phyloP scores from a whole-genome alignment of 2,329 filamentous ascomycete species.

The Beauveria sp. region DNA sequence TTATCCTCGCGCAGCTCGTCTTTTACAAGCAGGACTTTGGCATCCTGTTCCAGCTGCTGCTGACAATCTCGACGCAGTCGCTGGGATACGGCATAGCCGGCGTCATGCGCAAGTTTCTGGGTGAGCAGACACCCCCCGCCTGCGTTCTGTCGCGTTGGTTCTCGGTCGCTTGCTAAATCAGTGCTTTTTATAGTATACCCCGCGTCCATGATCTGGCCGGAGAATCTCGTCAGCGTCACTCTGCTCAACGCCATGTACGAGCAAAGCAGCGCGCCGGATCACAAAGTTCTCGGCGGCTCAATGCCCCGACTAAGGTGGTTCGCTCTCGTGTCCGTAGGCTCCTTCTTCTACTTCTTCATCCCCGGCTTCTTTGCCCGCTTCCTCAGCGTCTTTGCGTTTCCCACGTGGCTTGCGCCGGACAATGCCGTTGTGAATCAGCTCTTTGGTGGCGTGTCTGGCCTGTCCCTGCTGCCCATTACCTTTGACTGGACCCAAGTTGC shows the following conservation, averaged over 20 bases:
- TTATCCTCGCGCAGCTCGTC: conserved; percentile 61
- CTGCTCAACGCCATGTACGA: conserved; percentile 71
- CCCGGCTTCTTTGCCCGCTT: conserved; percentile 63
- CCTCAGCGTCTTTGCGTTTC: conserved; percentile 62
- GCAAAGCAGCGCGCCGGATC: conserved; percentile 40
- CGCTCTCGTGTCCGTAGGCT: conserved; percentile 44
- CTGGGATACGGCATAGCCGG: conserved; percentile 63
- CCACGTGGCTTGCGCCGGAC: conserved; percentile 64
- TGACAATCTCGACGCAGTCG: conserved; percentile 62
- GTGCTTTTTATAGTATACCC: conserved; percentile 41
- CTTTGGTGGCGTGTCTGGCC: conserved; percentile 60
- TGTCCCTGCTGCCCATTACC: conserved; percentile 63
- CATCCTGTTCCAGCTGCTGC: conserved; percentile 56
- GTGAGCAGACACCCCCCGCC: conserved; percentile 25
- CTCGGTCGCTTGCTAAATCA: neutral
- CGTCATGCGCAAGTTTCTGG: conserved; percentile 57
- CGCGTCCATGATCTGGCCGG: conserved; percentile 69
- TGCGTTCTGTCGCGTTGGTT: neutral
- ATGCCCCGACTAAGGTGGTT: conserved; percentile 63
- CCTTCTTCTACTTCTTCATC: conserved; percentile 62
- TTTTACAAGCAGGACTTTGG: conserved; percentile 68
- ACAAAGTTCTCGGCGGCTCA: conserved; percentile 50
- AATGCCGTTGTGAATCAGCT: conserved; percentile 63
- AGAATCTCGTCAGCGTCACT: conserved; percentile 56
- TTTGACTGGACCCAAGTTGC: conserved; percentile 72